A percentile compares a stretch with the other conserved stretches of the same genome.
phyloP scores from a whole-genome alignment of 1,139 yeast species.

The Suzukiozyma palmioleophila region DNA sequence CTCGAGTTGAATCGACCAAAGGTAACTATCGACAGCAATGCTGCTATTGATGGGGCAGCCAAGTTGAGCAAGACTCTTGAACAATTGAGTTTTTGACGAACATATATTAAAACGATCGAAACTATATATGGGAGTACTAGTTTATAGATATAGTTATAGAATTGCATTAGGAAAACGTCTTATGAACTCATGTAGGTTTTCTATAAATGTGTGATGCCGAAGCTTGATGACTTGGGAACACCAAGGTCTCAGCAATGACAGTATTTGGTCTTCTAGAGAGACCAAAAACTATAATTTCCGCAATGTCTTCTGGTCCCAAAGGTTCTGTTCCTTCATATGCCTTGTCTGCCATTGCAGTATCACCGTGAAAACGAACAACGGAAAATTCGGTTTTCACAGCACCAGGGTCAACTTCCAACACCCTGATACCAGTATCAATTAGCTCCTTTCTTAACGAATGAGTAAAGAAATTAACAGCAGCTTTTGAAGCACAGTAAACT shows the following conservation, averaged over 20 bases:
- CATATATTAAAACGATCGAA: conserved; percentile 1
- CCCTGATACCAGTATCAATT: conserved; percentile 42
- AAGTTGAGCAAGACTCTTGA: conserved; percentile 62
- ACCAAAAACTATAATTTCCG: conserved; percentile 48
- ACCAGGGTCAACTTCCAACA: conserved; percentile 49
- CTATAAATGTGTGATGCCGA: conserved; percentile 53
- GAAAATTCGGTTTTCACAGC: conserved; percentile 51
- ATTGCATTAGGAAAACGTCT: no score
- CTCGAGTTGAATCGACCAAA: conserved; percentile 73
- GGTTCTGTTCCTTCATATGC: conserved; percentile 47
- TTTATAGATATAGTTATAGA: background rate
- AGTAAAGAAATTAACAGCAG: conserved; percentile 45
- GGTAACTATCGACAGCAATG: conserved; percentile 47
- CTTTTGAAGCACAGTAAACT: conserved; percentile 48
- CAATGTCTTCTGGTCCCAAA: conserved; percentile 44
- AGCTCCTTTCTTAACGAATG: conserved; percentile 45
- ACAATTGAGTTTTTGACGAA: conserved; percentile 48
- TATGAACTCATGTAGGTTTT: conserved; percentile 8
- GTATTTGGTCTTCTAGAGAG: conserved; percentile 45
- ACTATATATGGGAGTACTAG: background rate
- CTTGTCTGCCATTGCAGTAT: conserved; percentile 34
- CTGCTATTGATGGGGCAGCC: conserved; percentile 63
- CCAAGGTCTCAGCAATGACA: conserved; percentile 47
- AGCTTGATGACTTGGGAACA: conserved; percentile 49
- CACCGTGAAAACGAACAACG: conserved; percentile 43